Evolutionary conservation across 1,284 basidiomycete species (phyloP).

Genomic region (Acaromyces ingoldii): DNA sequence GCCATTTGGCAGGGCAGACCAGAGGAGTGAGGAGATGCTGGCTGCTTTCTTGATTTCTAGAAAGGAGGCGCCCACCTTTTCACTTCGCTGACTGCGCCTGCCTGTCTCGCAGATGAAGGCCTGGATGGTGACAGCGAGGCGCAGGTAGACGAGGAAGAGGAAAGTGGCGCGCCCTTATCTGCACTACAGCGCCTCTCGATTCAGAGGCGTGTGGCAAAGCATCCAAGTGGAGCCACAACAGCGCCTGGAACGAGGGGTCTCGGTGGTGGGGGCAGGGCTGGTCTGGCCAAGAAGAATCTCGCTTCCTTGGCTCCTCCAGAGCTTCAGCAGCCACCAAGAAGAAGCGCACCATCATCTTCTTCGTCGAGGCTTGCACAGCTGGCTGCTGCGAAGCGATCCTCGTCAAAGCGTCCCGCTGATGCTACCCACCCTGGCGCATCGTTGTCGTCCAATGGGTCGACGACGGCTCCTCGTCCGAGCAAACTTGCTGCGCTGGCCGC

Average conservation of each 20-base stretch:
- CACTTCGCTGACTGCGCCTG: slow-evolving; percentile 2
- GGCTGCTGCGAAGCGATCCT: not conserved
- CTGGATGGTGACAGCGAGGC: no score
- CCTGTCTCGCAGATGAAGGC: not conserved
- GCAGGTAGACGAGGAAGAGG: slow-evolving; percentile 17
- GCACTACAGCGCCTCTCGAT: slow-evolving; percentile 58
- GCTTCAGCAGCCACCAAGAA: not conserved
- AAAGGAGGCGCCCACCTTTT: no score
- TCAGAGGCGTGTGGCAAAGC: slow-evolving; percentile 17
- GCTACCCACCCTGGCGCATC: slow-evolving; percentile 16
- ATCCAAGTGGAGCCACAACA: slow-evolving; percentile 16
- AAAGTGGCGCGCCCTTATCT: slow-evolving; percentile 51
- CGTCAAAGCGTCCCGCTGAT: slow-evolving; percentile 6
- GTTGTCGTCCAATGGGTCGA: slow-evolving; percentile 3
- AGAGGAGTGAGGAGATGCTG: no score
- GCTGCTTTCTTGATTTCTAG: no score
- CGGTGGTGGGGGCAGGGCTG: not conserved
- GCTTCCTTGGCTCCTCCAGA: no score
- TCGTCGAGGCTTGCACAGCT: slow-evolving; percentile 2
- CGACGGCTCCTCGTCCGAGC: slow-evolving; percentile 16
- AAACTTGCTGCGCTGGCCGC: slow-evolving; percentile 40
- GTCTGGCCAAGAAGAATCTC: not conserved
- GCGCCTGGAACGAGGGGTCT: slow-evolving; percentile 6
- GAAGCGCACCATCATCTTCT: not conserved
- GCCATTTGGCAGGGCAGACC: no score